Base-by-base conservation (phyloP, 495 filamentous ascomycete genomes). In the Cercophora samala region DNA sequence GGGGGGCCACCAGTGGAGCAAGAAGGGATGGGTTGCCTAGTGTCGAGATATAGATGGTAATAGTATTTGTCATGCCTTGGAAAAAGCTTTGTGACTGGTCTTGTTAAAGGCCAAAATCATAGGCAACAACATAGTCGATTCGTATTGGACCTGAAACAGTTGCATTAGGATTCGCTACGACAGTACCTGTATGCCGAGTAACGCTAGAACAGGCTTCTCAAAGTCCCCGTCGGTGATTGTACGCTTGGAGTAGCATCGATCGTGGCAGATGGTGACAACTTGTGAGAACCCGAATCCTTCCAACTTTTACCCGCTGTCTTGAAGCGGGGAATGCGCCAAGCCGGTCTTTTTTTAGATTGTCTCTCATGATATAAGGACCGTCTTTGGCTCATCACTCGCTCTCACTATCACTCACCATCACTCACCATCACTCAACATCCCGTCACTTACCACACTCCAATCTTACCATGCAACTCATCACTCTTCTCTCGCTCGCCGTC, bases 1-100 rank as follows among this genome's bases (percentile, higher is more conserved):
- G 0, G 52, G 37, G 3, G 65, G 53, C 4, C 72, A 74, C 58
- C 72, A 74, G 59, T 74, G 72, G 72, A 74, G 68, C 25, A 65
- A 55, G 25, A 61, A 62, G 58, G 24, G 58, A 21, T 56, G 53
- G 53, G 53, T 23, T 19, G 53, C 53, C n/a, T 56, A 56, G n/a
- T 15, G n/a, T 56, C 3, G 19, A 5, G 52, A 32, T 32, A 46
- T 46, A 46, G 37, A 46, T 46, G 9, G 13, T 46, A 46, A 46
- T 46, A 46, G 13, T 46, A 29, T 1, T 29, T 29, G 26, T 6
- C 26, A n/a, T n/a, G n/a, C n/a, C n/a, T n/a, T n/a, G n/a, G n/a
- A n/a, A n/a, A n/a, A n/a, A n/a, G n/a, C n/a, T n/a, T n/a, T n/a
- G n/a, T n/a, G n/a, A n/a, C n/a, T n/a, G n/a, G n/a, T n/a, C n/a